Evolutionary conservation across 1,284 basidiomycete genomes (phyloP).

Genomic region (Lignosus rhinocerotis): DNA sequence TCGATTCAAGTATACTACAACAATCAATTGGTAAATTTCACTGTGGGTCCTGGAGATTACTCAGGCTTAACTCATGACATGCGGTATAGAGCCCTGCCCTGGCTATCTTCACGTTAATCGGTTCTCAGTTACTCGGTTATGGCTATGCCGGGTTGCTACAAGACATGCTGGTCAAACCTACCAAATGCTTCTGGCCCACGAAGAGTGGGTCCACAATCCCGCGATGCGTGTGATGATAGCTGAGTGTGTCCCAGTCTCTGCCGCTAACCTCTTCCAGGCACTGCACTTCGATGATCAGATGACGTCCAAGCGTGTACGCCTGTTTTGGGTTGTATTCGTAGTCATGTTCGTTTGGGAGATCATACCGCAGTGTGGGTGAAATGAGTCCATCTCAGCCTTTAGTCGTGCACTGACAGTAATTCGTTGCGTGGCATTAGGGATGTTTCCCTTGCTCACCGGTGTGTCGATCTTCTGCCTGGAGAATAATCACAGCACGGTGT

Average conservation of each 20-base stretch:
- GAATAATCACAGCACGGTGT: slow-evolving; percentile 44
- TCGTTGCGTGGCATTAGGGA: slow-evolving; percentile 22
- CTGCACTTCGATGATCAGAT: slow-evolving; percentile 36
- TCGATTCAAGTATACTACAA: slow-evolving; percentile 32
- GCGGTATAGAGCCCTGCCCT: slow-evolving; percentile 28
- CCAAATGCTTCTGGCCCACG: slow-evolving; percentile 35
- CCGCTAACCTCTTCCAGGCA: slow-evolving; percentile 35
- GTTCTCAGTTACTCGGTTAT: slow-evolving; percentile 34
- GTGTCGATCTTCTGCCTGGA: slow-evolving; percentile 61
- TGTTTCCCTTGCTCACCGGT: slow-evolving; percentile 44
- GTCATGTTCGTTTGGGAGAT: slow-evolving; percentile 38
- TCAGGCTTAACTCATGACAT: not conserved
- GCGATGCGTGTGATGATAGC: too few species aligned
- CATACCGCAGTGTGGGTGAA: slow-evolving; percentile 51
- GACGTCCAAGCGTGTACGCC: slow-evolving; percentile 35
- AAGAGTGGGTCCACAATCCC: slow-evolving; percentile 24
- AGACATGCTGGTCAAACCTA: slow-evolving; percentile 34
- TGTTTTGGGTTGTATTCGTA: slow-evolving; percentile 34
- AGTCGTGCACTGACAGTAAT: not conserved
- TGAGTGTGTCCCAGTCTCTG: slow-evolving; percentile 22
- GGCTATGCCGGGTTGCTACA: slow-evolving; percentile 34
- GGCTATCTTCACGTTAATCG: slow-evolving; percentile 36
- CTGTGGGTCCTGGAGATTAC: not conserved
- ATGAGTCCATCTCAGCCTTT: not conserved
- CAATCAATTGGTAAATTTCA: slow-evolving; percentile 32